Percentiles rank a stretch among this genome's conserved stretches.
Conservation (phyloP, 2,329 filamentous ascomycete species). For the Xylaria sp. region DNA sequence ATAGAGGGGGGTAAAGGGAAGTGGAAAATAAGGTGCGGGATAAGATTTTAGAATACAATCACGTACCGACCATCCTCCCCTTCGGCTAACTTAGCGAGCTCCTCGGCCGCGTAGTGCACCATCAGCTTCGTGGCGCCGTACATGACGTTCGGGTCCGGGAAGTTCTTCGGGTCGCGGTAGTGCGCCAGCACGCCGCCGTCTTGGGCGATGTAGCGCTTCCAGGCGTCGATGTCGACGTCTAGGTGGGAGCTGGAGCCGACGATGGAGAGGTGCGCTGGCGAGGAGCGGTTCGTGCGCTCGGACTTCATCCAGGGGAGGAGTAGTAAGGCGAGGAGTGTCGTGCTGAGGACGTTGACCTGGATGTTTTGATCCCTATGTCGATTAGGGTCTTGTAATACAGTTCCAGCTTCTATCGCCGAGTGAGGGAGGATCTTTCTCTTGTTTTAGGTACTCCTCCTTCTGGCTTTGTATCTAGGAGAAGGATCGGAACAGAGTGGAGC, state of each 20-base stretch:
- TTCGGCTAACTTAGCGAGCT: constrained; percentile 41
- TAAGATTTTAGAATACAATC: not conserved
- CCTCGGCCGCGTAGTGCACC: constrained; percentile 41
- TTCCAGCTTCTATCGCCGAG: not conserved
- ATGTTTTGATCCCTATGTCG: constrained; percentile 59
- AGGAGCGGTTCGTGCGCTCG: constrained; percentile 40
- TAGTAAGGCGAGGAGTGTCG: constrained; percentile 62
- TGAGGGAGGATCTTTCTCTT: not conserved
- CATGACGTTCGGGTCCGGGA: constrained; percentile 38
- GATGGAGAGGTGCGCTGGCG: constrained; percentile 44
- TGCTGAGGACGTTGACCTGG: constrained; percentile 70
- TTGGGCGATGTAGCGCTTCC: constrained; percentile 34
- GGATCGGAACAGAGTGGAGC: not conserved
- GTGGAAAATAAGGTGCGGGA: too few relatives aligned
- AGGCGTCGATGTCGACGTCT: constrained; percentile 38
- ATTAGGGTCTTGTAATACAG: not conserved
- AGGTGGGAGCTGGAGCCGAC: constrained; percentile 43
- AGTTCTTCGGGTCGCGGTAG: constrained; percentile 46
- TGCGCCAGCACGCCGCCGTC: constrained; percentile 43
- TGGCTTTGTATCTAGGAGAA: not conserved
- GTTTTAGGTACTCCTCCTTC: not conserved
- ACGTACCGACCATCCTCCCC: constrained; percentile 41
- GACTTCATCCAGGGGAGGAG: constrained; percentile 60
- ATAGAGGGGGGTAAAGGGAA: not conserved
- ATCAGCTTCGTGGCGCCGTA: constrained; percentile 47